Evolutionary conservation across 2,329 filamentous ascomycete species (phyloP).

Genomic region (Cryphonectria nitschkei): DNA sequence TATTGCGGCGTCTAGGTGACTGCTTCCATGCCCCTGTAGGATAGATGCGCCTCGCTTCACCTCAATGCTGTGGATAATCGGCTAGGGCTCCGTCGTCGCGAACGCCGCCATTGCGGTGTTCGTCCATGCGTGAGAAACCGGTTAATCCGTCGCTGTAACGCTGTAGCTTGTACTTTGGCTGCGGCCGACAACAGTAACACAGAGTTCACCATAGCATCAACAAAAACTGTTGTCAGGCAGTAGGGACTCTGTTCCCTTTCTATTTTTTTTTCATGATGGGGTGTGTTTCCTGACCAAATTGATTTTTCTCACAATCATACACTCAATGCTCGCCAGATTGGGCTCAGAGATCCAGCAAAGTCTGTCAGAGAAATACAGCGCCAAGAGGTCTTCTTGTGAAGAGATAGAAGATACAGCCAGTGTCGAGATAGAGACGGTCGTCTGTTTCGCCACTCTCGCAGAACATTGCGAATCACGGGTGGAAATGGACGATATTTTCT

Average conservation of each 20-base stretch:
- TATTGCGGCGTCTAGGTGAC: too few relatives aligned
- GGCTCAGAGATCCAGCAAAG: too few relatives aligned
- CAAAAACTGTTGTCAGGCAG: not conserved
- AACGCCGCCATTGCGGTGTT: not conserved
- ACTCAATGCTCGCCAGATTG: too few relatives aligned
- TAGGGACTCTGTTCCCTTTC: not conserved
- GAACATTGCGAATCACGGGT: not conserved
- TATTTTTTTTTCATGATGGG: not conserved
- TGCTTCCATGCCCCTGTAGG: too few relatives aligned
- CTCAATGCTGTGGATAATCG: not conserved
- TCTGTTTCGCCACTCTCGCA: too few relatives aligned
- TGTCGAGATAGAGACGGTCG: too few relatives aligned
- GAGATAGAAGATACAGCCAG: too few relatives aligned
- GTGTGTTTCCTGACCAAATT: not conserved
- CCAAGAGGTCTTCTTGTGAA: too few relatives aligned
- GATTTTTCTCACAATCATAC: too few relatives aligned
- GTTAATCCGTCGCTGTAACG: not conserved
- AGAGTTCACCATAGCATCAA: not conserved
- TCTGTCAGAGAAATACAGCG: too few relatives aligned
- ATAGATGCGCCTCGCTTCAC: too few relatives aligned
- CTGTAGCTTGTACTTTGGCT: not conserved
- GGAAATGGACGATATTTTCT: not conserved
- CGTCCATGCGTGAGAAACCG: not conserved
- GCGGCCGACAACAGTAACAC: not conserved
- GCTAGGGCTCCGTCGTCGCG: not conserved